Evolutionary conservation across 164 flowering plant species (phyloP).

Genomic region (Tetracentron sinense): DNA sequence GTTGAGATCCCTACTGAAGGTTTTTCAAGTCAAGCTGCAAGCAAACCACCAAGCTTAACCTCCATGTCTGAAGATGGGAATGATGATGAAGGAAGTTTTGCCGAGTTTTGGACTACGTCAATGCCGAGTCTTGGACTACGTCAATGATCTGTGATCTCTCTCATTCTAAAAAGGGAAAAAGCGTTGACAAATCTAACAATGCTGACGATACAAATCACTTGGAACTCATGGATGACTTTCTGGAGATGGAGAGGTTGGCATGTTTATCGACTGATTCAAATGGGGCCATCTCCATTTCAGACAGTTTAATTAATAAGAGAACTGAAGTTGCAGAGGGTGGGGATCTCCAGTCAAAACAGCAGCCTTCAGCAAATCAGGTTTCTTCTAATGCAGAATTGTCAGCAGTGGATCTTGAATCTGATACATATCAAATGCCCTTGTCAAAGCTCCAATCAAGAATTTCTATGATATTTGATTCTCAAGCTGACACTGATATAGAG

Average conservation of each 20-base stretch:
- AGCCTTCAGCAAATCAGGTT: conserved; percentile 9
- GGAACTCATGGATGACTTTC: conserved; percentile 94
- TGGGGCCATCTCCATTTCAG: conserved; percentile 31
- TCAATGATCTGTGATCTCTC: conserved; percentile 55
- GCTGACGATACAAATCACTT: conserved; percentile 44
- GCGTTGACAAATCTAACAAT: conserved; percentile 38
- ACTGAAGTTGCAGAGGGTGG: conserved; percentile 26
- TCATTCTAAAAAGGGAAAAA: conserved; percentile 53
- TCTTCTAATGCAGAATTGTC: conserved; percentile 20
- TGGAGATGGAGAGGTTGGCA: conserved; percentile 99
- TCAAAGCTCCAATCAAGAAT: conserved; percentile 24
- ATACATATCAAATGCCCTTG: conserved; percentile 9
- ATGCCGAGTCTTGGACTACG: conserved; percentile 75
- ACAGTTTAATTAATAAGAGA: conserved; percentile 23
- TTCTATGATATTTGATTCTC: conserved; percentile 25
- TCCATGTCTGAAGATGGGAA: conserved; percentile 91
- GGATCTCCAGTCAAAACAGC: conserved; percentile 23
- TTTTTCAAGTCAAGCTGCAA: conserved; percentile 44
- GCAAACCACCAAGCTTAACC: conserved; percentile 72
- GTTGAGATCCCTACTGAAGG: conserved; percentile 37
- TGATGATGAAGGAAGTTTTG: conserved; percentile 65
- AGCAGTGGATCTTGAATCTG: conserved; percentile 8
- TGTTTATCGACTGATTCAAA: conserved; percentile 47
- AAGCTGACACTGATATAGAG: conserved; percentile 17
- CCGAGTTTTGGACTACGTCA: no score